Evolutionary conservation across 257 asterid genomes (phyloP).

Genomic region (Plantago elongata): DNA sequence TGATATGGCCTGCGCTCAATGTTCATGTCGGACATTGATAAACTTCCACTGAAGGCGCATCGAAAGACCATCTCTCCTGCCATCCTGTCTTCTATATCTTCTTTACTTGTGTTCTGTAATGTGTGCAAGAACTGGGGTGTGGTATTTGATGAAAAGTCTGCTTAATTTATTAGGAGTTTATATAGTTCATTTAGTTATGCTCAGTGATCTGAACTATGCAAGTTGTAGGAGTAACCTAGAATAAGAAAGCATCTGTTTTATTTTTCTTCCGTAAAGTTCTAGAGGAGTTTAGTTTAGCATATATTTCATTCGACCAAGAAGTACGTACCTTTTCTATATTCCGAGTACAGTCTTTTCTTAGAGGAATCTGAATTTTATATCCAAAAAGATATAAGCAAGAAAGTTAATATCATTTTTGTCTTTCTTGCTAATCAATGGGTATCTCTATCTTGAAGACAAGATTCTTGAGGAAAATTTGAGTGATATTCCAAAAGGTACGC

Average conservation of each 20-base stretch:
- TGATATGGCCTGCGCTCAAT: conserved; percentile 42
- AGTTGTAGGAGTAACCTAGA: conserved; percentile 8
- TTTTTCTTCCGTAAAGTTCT: neutral
- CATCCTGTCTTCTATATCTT: conserved; percentile 25
- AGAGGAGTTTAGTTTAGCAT: conserved; percentile 1
- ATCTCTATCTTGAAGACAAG: no score
- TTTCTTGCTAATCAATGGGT: no score
- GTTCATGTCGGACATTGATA: conserved; percentile 29
- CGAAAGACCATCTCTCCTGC: conserved; percentile 27
- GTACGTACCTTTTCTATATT: neutral
- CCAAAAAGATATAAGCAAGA: conserved; percentile 17
- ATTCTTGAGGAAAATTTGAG: neutral
- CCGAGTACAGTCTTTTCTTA: conserved; percentile 2
- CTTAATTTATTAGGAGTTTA: conserved; percentile 4
- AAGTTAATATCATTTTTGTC: no score
- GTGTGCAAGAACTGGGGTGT: neutral
- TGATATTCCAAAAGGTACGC: no score
- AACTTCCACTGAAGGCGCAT: conserved; percentile 30
- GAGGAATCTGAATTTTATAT: conserved; percentile 3
- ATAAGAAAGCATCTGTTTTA: neutral
- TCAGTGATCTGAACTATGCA: conserved; percentile 5
- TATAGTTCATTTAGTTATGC: neutral
- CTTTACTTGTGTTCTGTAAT: neutral
- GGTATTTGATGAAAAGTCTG: neutral
- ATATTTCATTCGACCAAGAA: neutral